These are phyloP conservation scores for Dissophora globulifera DNA, from an alignment of 192 early-diverging fungal genomes.

Conservation along the genomic window DNA sequence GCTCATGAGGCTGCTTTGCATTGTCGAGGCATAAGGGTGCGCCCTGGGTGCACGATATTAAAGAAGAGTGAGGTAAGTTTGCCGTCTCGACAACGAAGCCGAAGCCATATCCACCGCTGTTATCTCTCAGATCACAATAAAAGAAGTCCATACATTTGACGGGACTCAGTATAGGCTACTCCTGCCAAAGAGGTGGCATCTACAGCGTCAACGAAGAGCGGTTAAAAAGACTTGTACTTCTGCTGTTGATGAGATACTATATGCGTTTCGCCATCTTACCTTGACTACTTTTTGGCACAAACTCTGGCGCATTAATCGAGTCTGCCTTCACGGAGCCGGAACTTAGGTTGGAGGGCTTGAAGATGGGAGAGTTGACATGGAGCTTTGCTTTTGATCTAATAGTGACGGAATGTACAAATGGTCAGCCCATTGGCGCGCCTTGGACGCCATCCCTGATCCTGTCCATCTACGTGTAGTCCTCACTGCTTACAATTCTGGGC, in stretches of 20 bases:
- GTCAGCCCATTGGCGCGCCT: too few relatives aligned
- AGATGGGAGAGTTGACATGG: conserved; percentile 76
- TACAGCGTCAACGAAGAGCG: too few relatives aligned
- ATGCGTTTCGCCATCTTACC: too few relatives aligned
- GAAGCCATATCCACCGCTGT: not conserved
- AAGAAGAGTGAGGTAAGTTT: not conserved
- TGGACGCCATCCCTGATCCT: too few relatives aligned
- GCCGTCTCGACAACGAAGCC: too few relatives aligned
- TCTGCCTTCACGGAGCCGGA: conserved; percentile 62
- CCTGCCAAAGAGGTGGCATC: conserved; percentile 5
- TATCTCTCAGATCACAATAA: not conserved
- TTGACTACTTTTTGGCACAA: conserved; percentile 63
- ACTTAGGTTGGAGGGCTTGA: conserved; percentile 62
- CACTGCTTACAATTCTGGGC: conserved; percentile 40
- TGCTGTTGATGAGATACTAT: too few relatives aligned
- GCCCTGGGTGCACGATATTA: conserved; percentile 5
- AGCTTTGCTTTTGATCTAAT: conserved; percentile 64
- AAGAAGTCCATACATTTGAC: conserved; percentile 19
- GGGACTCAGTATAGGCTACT: conserved; percentile 12
- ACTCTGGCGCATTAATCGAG: conserved; percentile 65
- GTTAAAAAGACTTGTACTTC: too few relatives aligned
- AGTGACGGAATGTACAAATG: too few relatives aligned
- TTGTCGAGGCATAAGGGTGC: conserved; percentile 27
- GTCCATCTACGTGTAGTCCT: not conserved
- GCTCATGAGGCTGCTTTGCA: conserved; percentile 31